Evolutionary conservation across 1,284 basidiomycete species (phyloP).

Genomic region (Kwoniella shivajii): DNA sequence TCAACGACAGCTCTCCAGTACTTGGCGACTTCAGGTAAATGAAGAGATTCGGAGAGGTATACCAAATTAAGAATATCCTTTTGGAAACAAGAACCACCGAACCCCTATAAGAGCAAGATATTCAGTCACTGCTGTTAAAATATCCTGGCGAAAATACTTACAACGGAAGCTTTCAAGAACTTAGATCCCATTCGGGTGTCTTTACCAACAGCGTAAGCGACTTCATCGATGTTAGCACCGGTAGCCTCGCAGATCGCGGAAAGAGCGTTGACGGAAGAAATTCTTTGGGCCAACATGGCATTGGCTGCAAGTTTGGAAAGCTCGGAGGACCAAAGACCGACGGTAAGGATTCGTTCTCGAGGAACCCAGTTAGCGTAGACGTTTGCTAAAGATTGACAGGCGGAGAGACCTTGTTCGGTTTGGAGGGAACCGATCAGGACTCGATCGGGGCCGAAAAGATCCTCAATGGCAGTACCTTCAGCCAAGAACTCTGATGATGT

Average conservation of each 20-base stretch:
- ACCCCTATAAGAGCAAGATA: constrained; percentile 58
- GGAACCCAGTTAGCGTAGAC: constrained; percentile 98
- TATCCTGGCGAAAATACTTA: too few species aligned
- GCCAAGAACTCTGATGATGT: constrained; percentile 75
- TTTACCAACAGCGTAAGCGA: constrained; percentile 89
- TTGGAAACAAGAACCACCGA: constrained; percentile 98
- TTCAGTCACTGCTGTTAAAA: neutral
- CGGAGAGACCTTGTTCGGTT: constrained; percentile 77
- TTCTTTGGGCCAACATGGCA: constrained; percentile 96
- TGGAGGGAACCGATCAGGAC: constrained; percentile 96
- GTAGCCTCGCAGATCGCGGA: constrained; percentile 99
- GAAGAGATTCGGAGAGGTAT: constrained; percentile 90
- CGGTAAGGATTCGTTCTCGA: constrained; percentile 79
- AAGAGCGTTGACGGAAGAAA: constrained; percentile 96
- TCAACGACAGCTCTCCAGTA: constrained; percentile 96
- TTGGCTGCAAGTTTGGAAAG: constrained; percentile 98
- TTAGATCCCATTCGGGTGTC: constrained; percentile 92
- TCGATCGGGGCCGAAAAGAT: constrained; percentile 87
- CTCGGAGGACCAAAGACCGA: constrained; percentile 98
- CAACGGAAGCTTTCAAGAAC: constrained; percentile 78
- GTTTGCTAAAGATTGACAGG: constrained; percentile 71
- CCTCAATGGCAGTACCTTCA: constrained; percentile 92
- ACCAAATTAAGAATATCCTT: constrained; percentile 99
- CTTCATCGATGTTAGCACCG: constrained; percentile 97
- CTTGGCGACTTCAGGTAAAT: constrained; percentile 94